Percentiles rank a stretch among this genome's conserved stretches.
Conservation (phyloP, 768 basidiomycete genomes). For the Saitozyma podzolica region DNA sequence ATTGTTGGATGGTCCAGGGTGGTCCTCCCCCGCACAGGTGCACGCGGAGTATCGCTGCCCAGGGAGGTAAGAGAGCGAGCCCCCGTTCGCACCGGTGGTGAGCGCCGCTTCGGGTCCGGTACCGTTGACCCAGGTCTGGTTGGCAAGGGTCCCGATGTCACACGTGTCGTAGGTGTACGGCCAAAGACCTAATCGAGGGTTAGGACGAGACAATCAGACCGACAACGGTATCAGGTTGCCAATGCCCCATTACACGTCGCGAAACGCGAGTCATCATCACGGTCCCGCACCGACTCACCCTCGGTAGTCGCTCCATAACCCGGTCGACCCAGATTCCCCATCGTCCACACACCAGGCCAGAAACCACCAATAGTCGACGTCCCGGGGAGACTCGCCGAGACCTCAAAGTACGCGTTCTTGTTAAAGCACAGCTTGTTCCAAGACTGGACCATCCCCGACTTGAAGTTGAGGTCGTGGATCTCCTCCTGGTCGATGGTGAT, state of each 20-base stretch:
- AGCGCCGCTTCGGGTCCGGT: constrained; percentile 44
- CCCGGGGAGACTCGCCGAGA: constrained; percentile 56
- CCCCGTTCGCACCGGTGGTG: constrained; percentile 42
- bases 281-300: constrained; percentile 60
- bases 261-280: not conserved
- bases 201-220: constrained; percentile 52
- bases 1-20: constrained; percentile 75
- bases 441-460: constrained; percentile 51
- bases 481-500: constrained; percentile 68
- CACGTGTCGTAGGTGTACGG: constrained; percentile 49
- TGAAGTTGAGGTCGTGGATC: constrained; percentile 71
- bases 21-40: constrained; percentile 79
- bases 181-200: not conserved
- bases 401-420: constrained; percentile 71
- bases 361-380: constrained; percentile 48
- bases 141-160: constrained; percentile 43
- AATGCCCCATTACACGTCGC: not conserved
- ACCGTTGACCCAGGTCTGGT: constrained; percentile 45
- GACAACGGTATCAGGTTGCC: constrained; percentile 45
- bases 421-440: constrained; percentile 93
- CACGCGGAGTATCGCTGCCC: constrained; percentile 63
- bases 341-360: constrained; percentile 63
- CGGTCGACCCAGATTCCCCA: constrained; percentile 80
- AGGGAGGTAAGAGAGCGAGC: constrained; percentile 50
- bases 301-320: constrained; percentile 85